phyloP scores from a whole-genome alignment of 1,284 basidiomycete species.

The Puccinia hordei region DNA sequence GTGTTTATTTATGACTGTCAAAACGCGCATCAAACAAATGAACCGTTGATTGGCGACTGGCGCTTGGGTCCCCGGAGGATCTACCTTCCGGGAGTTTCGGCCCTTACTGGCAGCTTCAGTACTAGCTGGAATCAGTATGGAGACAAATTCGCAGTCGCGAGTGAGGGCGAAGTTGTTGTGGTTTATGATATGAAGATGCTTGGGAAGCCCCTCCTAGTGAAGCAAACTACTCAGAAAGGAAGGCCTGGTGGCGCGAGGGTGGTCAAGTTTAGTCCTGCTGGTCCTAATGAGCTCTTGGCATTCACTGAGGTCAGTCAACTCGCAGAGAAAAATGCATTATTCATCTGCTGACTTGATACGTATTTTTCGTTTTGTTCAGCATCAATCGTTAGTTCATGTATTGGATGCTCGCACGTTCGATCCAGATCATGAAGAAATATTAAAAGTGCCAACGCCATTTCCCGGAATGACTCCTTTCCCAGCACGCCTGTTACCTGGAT shows the following conservation, averaged over 20 bases:
- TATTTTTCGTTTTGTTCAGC: conserved; percentile 21
- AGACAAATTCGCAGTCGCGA: conserved; percentile 47
- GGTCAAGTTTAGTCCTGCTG: conserved; percentile 44
- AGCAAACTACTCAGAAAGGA: conserved; percentile 33
- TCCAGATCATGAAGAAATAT: conserved; percentile 44
- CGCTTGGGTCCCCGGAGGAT: conserved; percentile 36
- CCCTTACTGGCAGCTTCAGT: conserved; percentile 29
- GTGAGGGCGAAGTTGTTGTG: conserved; percentile 39
- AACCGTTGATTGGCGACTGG: conserved; percentile 39
- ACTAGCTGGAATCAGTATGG: conserved; percentile 40
- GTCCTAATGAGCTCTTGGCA: conserved; percentile 46
- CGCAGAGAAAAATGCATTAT: not conserved
- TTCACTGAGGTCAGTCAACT: conserved; percentile 47
- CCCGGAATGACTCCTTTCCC: conserved; percentile 33
- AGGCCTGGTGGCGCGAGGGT: conserved; percentile 42
- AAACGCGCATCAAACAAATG: conserved; percentile 6
- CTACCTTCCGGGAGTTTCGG: conserved; percentile 9
- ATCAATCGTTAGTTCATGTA: conserved; percentile 45
- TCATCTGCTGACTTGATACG: not conserved
- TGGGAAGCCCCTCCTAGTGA: conserved; percentile 26
- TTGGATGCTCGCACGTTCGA: conserved; percentile 50
- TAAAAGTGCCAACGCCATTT: conserved; percentile 31
- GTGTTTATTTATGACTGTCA: conserved; percentile 47
- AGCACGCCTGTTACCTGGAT: conserved; percentile 6
- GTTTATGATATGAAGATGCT: conserved; percentile 49